Conservation (phyloP, 805 yeast species). For the Saccharomycopsis sp. region DNA sequence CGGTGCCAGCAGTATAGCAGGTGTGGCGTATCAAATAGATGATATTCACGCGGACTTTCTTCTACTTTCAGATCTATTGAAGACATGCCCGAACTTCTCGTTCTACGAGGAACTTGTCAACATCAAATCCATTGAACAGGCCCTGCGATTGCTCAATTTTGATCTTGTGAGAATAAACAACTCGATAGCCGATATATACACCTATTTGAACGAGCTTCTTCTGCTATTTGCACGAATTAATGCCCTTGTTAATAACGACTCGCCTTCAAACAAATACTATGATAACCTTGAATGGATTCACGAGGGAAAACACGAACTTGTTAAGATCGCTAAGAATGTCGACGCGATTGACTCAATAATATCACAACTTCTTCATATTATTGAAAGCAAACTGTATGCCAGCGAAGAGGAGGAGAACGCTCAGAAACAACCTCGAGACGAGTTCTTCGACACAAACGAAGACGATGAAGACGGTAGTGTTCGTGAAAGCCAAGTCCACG, state of each 20-base stretch:
- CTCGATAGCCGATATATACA: slow-evolving; percentile 30
- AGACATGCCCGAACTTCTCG: slow-evolving; percentile 20
- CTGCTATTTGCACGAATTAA: slow-evolving; percentile 16
- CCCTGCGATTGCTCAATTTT: slow-evolving; percentile 17
- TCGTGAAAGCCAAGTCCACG: neutral
- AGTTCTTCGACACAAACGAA: neutral
- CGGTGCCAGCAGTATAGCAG: neutral
- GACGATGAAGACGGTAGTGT: neutral
- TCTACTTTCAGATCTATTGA: slow-evolving; percentile 19
- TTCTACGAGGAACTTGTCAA: slow-evolving; percentile 21
- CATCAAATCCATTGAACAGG: slow-evolving; percentile 19
- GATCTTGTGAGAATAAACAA: slow-evolving; percentile 24
- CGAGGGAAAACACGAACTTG: slow-evolving; percentile 26
- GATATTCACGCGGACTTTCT: slow-evolving; percentile 14
- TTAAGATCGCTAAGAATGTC: slow-evolving; percentile 22
- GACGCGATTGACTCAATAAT: slow-evolving; percentile 25
- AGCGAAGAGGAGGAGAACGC: neutral
- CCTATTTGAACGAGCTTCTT: slow-evolving; percentile 17
- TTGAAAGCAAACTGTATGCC: slow-evolving; percentile 21
- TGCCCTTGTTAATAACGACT: slow-evolving; percentile 14
- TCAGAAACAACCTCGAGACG: neutral
- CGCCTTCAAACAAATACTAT: slow-evolving; percentile 19
- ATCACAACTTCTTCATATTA: slow-evolving; percentile 23
- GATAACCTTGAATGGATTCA: slow-evolving; percentile 26
- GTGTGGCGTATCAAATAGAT: neutral